Evolutionary conservation across 208 protist genomes (phyloP).

Genomic region (Wallacemonas collosoma): DNA sequence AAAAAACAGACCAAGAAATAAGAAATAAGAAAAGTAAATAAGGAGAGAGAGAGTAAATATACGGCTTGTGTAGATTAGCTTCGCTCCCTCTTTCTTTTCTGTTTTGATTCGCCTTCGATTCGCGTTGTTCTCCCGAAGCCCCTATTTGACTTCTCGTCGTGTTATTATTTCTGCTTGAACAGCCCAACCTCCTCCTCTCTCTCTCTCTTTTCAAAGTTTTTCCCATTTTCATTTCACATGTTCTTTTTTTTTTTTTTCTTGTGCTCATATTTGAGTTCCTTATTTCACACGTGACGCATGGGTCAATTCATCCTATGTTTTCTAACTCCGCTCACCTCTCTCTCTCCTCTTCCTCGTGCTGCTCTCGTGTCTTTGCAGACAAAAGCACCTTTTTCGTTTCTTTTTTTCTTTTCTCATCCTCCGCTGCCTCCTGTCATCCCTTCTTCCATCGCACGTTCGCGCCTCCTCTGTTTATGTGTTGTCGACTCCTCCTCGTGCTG

Average conservation of each 20-base stretch:
- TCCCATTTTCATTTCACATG: conserved; percentile 6
- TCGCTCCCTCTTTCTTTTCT: not conserved
- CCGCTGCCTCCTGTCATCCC: not conserved
- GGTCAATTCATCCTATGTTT: conserved; percentile 15
- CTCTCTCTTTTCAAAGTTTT: not conserved
- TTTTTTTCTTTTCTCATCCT: conserved; percentile 8
- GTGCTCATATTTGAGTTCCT: not conserved
- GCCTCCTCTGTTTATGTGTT: not conserved
- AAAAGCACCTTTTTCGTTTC: not conserved
- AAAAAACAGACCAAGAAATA: not conserved
- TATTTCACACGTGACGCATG: not conserved
- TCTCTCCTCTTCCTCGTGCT: conserved; percentile 13
- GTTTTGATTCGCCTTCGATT: not conserved
- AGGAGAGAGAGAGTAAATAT: no score
- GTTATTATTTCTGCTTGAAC: not conserved
- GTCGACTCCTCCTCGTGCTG: no score
- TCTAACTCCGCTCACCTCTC: not conserved
- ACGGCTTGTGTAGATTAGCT: not conserved
- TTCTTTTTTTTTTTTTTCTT: not conserved
- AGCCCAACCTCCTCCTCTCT: not conserved
- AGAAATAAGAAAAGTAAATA: not conserved
- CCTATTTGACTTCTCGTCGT: not conserved
- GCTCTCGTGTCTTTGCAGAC: not conserved
- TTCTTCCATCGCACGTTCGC: not conserved
- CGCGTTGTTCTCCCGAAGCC: not conserved